Evolutionary conservation across 2,329 filamentous ascomycete genomes (phyloP).

Genomic region (Talaromyces sp.): DNA sequence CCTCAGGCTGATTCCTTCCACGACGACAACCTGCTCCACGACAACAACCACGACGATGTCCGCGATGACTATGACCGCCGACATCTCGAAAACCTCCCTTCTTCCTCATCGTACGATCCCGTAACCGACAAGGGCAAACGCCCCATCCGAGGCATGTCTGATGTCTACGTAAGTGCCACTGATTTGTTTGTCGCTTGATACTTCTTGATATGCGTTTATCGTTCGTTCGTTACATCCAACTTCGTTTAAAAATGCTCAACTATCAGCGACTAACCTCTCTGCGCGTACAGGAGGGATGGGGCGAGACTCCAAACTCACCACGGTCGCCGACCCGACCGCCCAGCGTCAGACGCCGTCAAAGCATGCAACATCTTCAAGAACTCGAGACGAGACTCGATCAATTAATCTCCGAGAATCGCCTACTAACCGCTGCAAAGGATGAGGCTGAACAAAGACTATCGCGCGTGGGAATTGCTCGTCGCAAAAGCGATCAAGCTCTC

Average conservation of each 20-base stretch:
- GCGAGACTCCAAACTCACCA: slow-evolving; percentile 79
- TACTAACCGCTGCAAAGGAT: slow-evolving; percentile 68
- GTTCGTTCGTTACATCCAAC: slow-evolving; percentile 1
- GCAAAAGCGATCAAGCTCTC: slow-evolving; percentile 55
- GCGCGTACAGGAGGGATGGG: slow-evolving; percentile 75
- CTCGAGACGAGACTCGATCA: slow-evolving; percentile 83
- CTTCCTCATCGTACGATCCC: slow-evolving; percentile 64
- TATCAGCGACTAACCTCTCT: slow-evolving; percentile 17
- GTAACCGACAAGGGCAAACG: slow-evolving; percentile 83
- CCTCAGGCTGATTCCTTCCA: not conserved
- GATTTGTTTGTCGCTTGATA: slow-evolving; percentile 18
- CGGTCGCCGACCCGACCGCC: slow-evolving; percentile 90
- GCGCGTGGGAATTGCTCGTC: slow-evolving; percentile 52
- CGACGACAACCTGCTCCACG: slow-evolving; percentile 12
- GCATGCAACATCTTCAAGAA: slow-evolving; percentile 88
- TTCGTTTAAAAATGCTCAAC: slow-evolving; percentile 22
- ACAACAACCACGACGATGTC: slow-evolving; percentile 18
- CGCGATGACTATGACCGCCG: slow-evolving; percentile 20
- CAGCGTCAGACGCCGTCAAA: slow-evolving; percentile 94
- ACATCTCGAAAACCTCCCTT: slow-evolving; percentile 40
- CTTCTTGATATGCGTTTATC: slow-evolving; percentile 26
- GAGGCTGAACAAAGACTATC: slow-evolving; percentile 65
- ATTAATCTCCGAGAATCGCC: slow-evolving; percentile 77
- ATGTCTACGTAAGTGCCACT: slow-evolving; percentile 77
- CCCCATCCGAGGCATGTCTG: slow-evolving; percentile 80